These are phyloP conservation scores for Albatrellus sp. DNA, from an alignment of 1,284 basidiomycete species.

Conservation along the genomic window DNA sequence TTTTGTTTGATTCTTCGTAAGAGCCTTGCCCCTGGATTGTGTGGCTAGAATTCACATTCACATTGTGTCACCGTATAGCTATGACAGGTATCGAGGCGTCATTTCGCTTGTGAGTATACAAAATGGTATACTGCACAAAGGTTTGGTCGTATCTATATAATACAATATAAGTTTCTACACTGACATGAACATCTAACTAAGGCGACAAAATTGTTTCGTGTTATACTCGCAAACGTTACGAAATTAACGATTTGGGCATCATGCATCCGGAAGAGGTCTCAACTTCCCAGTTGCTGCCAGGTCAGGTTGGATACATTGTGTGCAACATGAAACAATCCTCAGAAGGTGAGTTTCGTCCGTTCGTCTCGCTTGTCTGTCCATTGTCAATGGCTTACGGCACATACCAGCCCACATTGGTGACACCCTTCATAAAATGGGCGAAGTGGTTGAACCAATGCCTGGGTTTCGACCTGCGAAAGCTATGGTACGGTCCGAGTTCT, in stretches of 20 bases:
- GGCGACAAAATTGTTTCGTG: slow-evolving; percentile 85
- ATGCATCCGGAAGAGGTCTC: slow-evolving; percentile 84
- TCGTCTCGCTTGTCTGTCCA: no score
- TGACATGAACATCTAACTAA: slow-evolving; percentile 15
- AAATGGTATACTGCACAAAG: slow-evolving; percentile 51
- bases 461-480: slow-evolving; percentile 89
- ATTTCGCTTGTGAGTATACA: slow-evolving; percentile 86
- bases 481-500: slow-evolving; percentile 47
- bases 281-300: slow-evolving; percentile 60
- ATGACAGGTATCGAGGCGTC: slow-evolving; percentile 93
- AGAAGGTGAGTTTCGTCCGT: slow-evolving; percentile 54
- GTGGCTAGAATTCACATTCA: background rate
- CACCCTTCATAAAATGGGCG: slow-evolving; percentile 75
- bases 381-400: background rate
- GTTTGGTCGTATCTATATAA: slow-evolving; percentile 19
- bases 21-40: slow-evolving; percentile 17
- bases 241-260: slow-evolving; percentile 85
- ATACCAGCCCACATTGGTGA: slow-evolving; percentile 80
- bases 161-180: slow-evolving; percentile 1
- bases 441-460: slow-evolving; percentile 74
- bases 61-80: slow-evolving; percentile 43
- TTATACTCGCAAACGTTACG: slow-evolving; percentile 84
- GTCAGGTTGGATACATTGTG: slow-evolving; percentile 85
- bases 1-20: slow-evolving; percentile 89
- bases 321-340: slow-evolving; percentile 98